Evolutionary conservation across 148 eudicot genomes (phyloP), one percentile per base, ranked within the genome.

Genomic region (Rhododendron mucronatum): DNA sequence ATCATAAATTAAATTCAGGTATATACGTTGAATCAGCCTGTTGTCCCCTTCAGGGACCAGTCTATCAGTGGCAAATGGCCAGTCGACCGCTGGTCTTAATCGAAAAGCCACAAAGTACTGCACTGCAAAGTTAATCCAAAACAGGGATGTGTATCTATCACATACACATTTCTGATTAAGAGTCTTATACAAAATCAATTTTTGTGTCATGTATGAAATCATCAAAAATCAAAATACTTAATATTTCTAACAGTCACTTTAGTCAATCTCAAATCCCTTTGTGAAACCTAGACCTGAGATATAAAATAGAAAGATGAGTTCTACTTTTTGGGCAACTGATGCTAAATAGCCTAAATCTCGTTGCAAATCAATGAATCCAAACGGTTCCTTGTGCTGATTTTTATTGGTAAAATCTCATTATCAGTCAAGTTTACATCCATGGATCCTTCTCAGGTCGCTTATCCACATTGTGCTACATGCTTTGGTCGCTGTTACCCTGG

Each of bases 401-500:
- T 9, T 74, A 75, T 53, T 78, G 23, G 30, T 81, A 41, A 71
- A 47, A 50, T 65, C 48, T 37, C 8, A 33, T 12, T 63, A 20
- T 65, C 48, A 16, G 16, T 44, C n/a, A 15, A 71, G 14, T 39
- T 85, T 41, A 88, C 83, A 78, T 0, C 26, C 53, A 45, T 83
- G 26, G 1, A 84, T 86, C 53, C 75, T 61, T 67, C 37, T 82
- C 91, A 97, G 99, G 98, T 95, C 77, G 98, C 94, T 85, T 93
- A 92, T 87, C 98, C 98, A 39, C 92, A 95, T 82, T 97, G 98
- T 88, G 93, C 93, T 44, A 88, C 93, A 13, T 94, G 99, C 90
- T 97, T 97, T 90, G 98, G 98, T 80, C 95, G 98, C 18, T 97
- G 99, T 88, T 97, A 93, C 90, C 93, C 96, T 81, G 98, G 98